These are phyloP conservation scores for Aspergillus brunneoviolaceus DNA, from an alignment of 2,329 filamentous ascomycete species.

Conservation along the genomic window DNA sequence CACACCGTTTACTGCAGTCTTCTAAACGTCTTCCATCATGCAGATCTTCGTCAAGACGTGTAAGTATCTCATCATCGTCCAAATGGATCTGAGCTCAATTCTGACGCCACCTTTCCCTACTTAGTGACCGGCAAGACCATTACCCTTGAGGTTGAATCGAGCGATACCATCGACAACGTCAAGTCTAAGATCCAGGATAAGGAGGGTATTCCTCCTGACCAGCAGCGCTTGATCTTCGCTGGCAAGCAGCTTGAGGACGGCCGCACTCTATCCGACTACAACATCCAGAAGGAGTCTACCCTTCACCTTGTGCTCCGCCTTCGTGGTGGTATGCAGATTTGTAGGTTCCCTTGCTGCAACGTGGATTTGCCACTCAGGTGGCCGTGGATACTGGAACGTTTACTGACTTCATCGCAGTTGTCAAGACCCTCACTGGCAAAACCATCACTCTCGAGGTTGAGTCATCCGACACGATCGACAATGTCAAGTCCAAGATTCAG, in stretches of 20 bases:
- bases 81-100: slow-evolving; percentile 13
- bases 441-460: slow-evolving; percentile 68
- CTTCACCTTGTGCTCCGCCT: slow-evolving; percentile 75
- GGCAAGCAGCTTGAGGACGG: slow-evolving; percentile 60
- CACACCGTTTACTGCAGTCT: slow-evolving; percentile 28
- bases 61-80: slow-evolving; percentile 53
- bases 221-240: slow-evolving; percentile 59
- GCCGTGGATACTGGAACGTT: background rate
- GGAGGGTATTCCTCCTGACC: slow-evolving; percentile 59
- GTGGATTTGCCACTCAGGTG: slow-evolving; percentile 13
- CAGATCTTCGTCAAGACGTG: slow-evolving; percentile 98
- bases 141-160: slow-evolving; percentile 51
- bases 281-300: slow-evolving; percentile 63
- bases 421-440: slow-evolving; percentile 62
- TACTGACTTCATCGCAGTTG: slow-evolving; percentile 40
- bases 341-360: slow-evolving; percentile 39
- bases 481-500: slow-evolving; percentile 95
- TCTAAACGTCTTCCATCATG: slow-evolving; percentile 56
- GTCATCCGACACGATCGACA: slow-evolving; percentile 85
- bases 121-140: slow-evolving; percentile 62
- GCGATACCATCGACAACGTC: slow-evolving; percentile 54
- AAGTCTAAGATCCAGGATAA: slow-evolving; percentile 62
- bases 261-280: slow-evolving; percentile 56
- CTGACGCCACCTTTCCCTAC: slow-evolving; percentile 35
- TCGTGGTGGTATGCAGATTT: slow-evolving; percentile 64